Conservation (phyloP, 345 rosid species). For the Melastoma malabathricum region DNA sequence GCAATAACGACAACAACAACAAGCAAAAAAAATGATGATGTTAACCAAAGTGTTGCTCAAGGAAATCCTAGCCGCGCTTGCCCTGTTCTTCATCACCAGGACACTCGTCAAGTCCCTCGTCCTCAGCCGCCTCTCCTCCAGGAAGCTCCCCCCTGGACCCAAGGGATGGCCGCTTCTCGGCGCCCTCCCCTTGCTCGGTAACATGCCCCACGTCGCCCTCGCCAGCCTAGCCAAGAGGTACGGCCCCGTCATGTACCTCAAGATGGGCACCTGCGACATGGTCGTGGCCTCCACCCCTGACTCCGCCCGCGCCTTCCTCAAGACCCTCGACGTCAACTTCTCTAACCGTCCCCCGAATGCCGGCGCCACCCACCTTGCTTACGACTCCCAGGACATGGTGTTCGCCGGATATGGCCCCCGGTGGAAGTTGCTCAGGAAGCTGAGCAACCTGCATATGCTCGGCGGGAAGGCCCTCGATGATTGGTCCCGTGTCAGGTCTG, state of each 20-base stretch:
- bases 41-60: constrained; percentile 9
- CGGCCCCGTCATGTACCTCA: constrained; percentile 45
- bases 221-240: constrained; percentile 38
- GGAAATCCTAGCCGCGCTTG: constrained; percentile 9
- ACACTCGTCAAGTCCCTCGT: constrained; percentile 13
- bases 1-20: too few species aligned
- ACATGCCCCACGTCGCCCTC: constrained; percentile 40
- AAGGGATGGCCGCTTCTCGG: constrained; percentile 50
- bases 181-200: constrained; percentile 34
- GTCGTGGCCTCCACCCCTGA: constrained; percentile 51
- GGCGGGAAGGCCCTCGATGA: constrained; percentile 50
- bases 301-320: constrained; percentile 45
- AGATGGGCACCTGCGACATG: constrained; percentile 40
- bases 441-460: constrained; percentile 49
- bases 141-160: constrained; percentile 37
- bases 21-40: too few species aligned
- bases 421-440: constrained; percentile 42
- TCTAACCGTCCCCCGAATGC: constrained; percentile 46
- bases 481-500: constrained; percentile 23
- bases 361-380: constrained; percentile 51
- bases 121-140: neutral
- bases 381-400: constrained; percentile 47
- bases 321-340: constrained; percentile 43
- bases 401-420: constrained; percentile 45
- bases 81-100: constrained; percentile 23